phyloP scores from a whole-genome alignment of 192 early-diverging fungal species.

The Kickxella alabastrina region DNA sequence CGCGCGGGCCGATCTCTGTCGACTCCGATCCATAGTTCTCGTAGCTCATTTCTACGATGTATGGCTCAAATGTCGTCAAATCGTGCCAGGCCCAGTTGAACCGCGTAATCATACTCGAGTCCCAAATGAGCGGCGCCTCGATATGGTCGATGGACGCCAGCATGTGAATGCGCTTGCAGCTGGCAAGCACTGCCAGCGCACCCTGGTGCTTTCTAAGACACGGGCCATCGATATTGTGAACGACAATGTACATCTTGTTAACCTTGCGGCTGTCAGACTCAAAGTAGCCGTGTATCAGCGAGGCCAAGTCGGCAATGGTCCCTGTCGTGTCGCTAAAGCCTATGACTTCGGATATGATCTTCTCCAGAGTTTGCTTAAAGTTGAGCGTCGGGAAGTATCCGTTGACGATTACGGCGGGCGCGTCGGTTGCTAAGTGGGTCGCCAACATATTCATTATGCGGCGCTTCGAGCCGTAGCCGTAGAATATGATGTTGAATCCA shows the following conservation, averaged over 20 bases:
- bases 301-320: conserved; percentile 62
- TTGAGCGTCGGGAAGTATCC: conserved; percentile 79
- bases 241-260: conserved; percentile 64
- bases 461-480: conserved; percentile 93
- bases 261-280: conserved; percentile 40
- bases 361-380: conserved; percentile 67
- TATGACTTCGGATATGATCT: conserved; percentile 51
- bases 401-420: conserved; percentile 73
- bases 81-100: conserved; percentile 94
- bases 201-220: conserved; percentile 70
- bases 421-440: conserved; percentile 48
- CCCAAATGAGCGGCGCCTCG: conserved; percentile 85
- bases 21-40: conserved; percentile 66
- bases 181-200: conserved; percentile 65
- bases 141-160: conserved; percentile 90
- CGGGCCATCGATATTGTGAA: conserved; percentile 88
- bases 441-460: conserved; percentile 75
- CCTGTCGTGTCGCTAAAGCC: conserved; percentile 33
- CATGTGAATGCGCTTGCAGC: conserved; percentile 63
- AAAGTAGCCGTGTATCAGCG: conserved; percentile 66
- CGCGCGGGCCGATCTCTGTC: conserved; percentile 59
- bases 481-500: conserved; percentile 87
- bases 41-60: conserved; percentile 78
- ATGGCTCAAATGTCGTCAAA: conserved; percentile 78
- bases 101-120: conserved; percentile 59